These are phyloP conservation scores for Chalaropsis thielavioides DNA, from an alignment of 2,329 filamentous ascomycete genomes.

Conservation along the genomic window DNA sequence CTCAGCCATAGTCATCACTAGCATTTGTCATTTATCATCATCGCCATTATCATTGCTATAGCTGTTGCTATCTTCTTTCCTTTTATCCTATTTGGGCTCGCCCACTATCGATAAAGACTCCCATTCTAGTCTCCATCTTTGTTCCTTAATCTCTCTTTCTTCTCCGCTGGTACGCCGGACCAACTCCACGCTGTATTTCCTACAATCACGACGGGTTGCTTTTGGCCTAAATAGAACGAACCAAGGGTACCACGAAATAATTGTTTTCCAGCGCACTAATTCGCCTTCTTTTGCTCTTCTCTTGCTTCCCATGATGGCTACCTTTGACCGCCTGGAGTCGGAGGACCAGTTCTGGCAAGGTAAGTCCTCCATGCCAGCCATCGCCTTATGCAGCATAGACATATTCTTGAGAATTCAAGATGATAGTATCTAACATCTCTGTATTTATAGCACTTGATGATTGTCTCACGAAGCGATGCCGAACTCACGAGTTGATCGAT, in stretches of 20 bases:
- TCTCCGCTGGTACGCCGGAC: too few relatives aligned
- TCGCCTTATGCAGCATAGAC: not conserved
- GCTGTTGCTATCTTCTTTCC: too few relatives aligned
- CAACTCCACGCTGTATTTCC: not conserved
- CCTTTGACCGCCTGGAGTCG: constrained; percentile 23
- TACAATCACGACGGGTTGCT: not conserved
- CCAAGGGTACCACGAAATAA: not conserved
- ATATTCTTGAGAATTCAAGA: not conserved
- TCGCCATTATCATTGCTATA: not conserved
- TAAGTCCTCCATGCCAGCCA: constrained; percentile 28
- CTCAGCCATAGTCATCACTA: not conserved
- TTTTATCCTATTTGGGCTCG: not conserved
- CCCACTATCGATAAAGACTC: not conserved
- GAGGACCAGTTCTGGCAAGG: constrained; percentile 85
- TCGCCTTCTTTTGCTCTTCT: not conserved
- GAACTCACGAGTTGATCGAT: constrained; percentile 52
- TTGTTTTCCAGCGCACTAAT: not conserved
- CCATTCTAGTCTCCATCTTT: not conserved
- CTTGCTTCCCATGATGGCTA: constrained; percentile 7
- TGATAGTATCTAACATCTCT: not conserved
- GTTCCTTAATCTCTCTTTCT: not conserved
- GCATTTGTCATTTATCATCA: not conserved
- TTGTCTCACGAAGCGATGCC: constrained; percentile 34
- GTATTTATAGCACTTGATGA: constrained; percentile 31
- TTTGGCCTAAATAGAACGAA: not conserved